These are phyloP conservation scores for Phytophthora kernoviae DNA, from an alignment of 352 stramenopile species.

Conservation along the genomic window DNA sequence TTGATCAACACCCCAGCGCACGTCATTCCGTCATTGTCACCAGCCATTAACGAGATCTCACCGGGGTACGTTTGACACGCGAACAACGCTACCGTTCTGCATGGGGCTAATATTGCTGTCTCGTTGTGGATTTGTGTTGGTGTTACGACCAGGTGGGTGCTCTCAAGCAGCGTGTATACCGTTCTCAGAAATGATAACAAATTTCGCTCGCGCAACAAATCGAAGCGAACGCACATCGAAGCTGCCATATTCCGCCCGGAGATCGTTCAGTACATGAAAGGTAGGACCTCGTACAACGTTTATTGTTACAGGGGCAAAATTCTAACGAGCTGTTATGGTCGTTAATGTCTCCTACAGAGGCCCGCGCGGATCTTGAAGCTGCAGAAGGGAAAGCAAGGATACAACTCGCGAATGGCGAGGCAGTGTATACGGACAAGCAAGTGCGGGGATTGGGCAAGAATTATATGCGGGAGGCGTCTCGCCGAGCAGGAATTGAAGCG, in stretches of 20 bases:
- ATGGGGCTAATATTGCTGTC: not conserved
- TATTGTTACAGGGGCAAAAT: not conserved
- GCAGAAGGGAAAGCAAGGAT: conserved; percentile 48
- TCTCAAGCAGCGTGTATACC: conserved; percentile 91
- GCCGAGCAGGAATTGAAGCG: conserved; percentile 55
- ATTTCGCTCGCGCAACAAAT: conserved; percentile 82
- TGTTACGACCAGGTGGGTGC: conserved; percentile 77
- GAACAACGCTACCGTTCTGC: not conserved
- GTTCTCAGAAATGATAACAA: conserved; percentile 91
- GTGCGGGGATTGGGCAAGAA: conserved; percentile 81
- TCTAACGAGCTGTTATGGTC: conserved; percentile 4
- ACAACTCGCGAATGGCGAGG: conserved; percentile 44
- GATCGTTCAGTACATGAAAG: conserved; percentile 83
- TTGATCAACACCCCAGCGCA: conserved; percentile 79
- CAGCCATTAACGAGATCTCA: conserved; percentile 84
- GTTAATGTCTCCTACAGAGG: conserved; percentile 29
- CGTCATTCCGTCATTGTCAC: conserved; percentile 80
- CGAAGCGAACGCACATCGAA: conserved; percentile 69
- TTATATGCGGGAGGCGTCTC: conserved; percentile 78
- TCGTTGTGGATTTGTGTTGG: not conserved
- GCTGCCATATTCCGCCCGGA: conserved; percentile 69
- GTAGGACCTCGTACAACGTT: conserved; percentile 21
- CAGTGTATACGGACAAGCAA: conserved; percentile 80
- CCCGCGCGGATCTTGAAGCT: conserved; percentile 38
- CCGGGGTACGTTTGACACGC: conserved; percentile 44